phyloP scores from a whole-genome alignment of 2,329 filamentous ascomycete genomes.

The Rutstroemia sp. region DNA sequence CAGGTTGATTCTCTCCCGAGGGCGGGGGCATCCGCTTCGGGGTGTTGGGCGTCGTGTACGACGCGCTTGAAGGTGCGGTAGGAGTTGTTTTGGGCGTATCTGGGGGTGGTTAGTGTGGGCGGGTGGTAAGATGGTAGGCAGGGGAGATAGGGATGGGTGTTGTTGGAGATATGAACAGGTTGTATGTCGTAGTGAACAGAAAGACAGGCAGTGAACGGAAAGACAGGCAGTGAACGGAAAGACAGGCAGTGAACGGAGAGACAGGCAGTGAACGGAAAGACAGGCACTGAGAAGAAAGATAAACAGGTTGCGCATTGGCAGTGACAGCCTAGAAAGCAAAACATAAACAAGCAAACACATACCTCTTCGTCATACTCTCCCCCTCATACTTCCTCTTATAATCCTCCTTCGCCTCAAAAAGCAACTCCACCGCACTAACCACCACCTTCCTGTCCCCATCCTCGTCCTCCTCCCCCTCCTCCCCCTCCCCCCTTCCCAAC shows the following conservation, averaged over 20 bases:
- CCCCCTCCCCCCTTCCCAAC: constrained; percentile 22
- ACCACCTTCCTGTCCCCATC: constrained; percentile 10
- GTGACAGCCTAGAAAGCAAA: background rate
- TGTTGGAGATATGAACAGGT: too few relatives aligned
- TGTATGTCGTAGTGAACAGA: too few relatives aligned
- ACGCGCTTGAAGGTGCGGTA: constrained; percentile 54
- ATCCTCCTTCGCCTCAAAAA: constrained; percentile 32
- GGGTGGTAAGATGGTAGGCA: too few relatives aligned
- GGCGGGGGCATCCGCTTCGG: constrained; percentile 40
- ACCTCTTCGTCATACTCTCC: constrained; percentile 36
- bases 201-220: too few relatives aligned
- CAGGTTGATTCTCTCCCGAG: constrained; percentile 52
- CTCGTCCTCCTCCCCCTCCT: constrained; percentile 36
- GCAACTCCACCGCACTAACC: constrained; percentile 30
- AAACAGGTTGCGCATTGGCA: background rate
- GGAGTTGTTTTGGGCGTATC: constrained; percentile 52
- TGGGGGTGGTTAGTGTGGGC: constrained; percentile 11
- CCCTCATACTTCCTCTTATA: constrained; percentile 31
- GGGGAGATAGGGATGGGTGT: too few relatives aligned
- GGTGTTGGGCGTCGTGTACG: constrained; percentile 52
- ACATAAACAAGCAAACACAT: constrained; percentile 9
- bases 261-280: too few relatives aligned
- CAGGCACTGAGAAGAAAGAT: too few relatives aligned
- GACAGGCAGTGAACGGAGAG: too few relatives aligned
- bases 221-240: too few relatives aligned